phyloP scores from a whole-genome alignment of 768 basidiomycete genomes.

The Favolaschia claudopus region DNA sequence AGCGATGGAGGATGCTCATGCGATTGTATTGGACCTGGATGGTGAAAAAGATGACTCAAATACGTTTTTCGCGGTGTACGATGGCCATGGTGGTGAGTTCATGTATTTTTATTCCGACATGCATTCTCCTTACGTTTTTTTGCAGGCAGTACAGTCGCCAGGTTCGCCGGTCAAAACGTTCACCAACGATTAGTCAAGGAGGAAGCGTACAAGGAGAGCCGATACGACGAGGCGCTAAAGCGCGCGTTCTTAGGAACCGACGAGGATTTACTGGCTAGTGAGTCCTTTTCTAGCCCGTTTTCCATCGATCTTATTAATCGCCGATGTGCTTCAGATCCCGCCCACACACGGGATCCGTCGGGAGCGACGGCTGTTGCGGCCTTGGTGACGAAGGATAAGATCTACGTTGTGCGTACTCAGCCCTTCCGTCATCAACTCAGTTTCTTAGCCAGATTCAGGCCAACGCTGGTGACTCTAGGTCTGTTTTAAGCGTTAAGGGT shows the following conservation, averaged over 20 bases:
- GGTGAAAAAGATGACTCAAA: conserved; percentile 56
- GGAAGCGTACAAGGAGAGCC: conserved; percentile 70
- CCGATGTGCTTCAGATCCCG: conserved; percentile 67
- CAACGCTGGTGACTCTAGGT: conserved; percentile 96
- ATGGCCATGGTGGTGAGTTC: conserved; percentile 92
- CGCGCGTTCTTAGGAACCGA: conserved; percentile 92
- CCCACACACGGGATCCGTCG: conserved; percentile 89
- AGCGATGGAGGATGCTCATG: conserved; percentile 99
- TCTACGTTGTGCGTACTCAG: conserved; percentile 72
- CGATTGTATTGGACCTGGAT: conserved; percentile 75
- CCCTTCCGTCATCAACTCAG: conserved; percentile 4
- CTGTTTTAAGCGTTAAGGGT: conserved; percentile 86
- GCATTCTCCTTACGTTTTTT: conserved; percentile 18
- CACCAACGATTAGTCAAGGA: conserved; percentile 80
- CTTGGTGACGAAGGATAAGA: conserved; percentile 81
- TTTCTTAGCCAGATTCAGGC: conserved; percentile 63
- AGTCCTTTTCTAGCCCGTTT: conserved; percentile 31
- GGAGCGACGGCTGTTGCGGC: conserved; percentile 96
- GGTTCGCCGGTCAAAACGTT: conserved; percentile 85
- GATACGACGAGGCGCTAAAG: conserved; percentile 84
- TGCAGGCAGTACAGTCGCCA: conserved; percentile 83
- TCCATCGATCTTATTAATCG: conserved; percentile 22
- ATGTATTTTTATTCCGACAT: conserved; percentile 2
- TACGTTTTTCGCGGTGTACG: conserved; percentile 96
- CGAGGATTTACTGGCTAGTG: conserved; percentile 89